These are phyloP conservation scores for Papiliotrema flavescens DNA, from an alignment of 1,284 basidiomycete species.

Conservation along the genomic window DNA sequence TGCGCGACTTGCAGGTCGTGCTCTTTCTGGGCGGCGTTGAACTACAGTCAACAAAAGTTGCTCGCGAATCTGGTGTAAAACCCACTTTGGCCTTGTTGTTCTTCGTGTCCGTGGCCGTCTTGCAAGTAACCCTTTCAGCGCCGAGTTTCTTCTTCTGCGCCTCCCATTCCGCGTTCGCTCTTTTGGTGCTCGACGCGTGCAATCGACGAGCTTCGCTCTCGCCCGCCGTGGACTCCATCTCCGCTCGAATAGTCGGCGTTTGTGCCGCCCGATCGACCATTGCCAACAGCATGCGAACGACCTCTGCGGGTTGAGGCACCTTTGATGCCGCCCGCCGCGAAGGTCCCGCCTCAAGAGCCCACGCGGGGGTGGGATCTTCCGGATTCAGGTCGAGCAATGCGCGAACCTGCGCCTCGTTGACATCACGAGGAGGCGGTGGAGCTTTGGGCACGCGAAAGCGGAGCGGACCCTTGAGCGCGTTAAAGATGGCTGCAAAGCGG, in stretches of 20 bases:
- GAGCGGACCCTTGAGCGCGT: conserved; percentile 18
- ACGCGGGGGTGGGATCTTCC: conserved; percentile 28
- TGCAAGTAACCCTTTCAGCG: conserved; percentile 22
- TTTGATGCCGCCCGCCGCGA: conserved; percentile 31
- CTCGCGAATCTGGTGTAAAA: neutral
- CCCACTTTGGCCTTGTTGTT: conserved; percentile 26
- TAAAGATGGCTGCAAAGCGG: conserved; percentile 32
- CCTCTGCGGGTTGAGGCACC: conserved; percentile 29
- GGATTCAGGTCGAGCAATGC: conserved; percentile 26
- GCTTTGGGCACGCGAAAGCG: conserved; percentile 16
- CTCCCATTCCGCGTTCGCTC: conserved; percentile 27
- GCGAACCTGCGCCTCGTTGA: conserved; percentile 2
- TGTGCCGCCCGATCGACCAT: conserved; percentile 24
- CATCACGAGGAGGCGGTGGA: neutral
- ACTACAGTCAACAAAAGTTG: conserved; percentile 7
- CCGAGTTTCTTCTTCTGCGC: conserved; percentile 30
- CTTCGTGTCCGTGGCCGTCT: conserved; percentile 29
- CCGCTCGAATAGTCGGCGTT: conserved; percentile 19
- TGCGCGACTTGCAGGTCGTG: conserved; percentile 15
- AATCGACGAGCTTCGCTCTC: conserved; percentile 20
- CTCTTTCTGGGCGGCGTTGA: conserved; percentile 14
- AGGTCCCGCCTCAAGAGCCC: conserved; percentile 17
- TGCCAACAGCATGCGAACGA: conserved; percentile 41
- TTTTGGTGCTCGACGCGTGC: conserved; percentile 12
- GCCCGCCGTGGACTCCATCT: conserved; percentile 20